phyloP scores from a whole-genome alignment of 257 asterid genomes.

The Gentiana macrophylla region DNA sequence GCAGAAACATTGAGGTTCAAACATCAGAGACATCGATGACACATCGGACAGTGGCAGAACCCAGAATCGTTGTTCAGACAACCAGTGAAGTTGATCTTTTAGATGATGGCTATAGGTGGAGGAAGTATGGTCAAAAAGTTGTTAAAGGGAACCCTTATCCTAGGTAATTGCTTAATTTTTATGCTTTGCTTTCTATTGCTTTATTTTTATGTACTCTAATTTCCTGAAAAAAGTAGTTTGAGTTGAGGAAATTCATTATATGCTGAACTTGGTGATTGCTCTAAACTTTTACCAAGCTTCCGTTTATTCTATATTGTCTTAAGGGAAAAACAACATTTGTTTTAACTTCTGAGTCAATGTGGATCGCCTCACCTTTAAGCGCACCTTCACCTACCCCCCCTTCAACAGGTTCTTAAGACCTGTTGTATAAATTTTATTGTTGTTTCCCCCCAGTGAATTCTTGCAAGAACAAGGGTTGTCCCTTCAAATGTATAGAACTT shows the following conservation, averaged over 20 bases:
- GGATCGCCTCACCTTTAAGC: no score
- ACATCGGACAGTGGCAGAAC: conserved; percentile 82
- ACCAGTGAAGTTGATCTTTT: conserved; percentile 89
- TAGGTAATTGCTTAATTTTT: conserved; percentile 28
- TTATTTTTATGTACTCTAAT: background rate
- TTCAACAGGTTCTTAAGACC: no score
- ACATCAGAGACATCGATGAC: conserved; percentile 46
- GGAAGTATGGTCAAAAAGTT: conserved; percentile 93
- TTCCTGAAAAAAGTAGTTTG: background rate
- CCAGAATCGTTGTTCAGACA: conserved; percentile 82
- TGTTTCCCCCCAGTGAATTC: no score
- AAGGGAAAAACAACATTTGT: no score
- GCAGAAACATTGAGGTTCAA: conserved; percentile 55
- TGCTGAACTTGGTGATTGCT: no score
- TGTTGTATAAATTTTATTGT: no score
- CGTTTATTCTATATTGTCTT: no score
- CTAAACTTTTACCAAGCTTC: no score
- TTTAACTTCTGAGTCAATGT: no score
- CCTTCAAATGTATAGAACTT: no score
- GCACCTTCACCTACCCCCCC: no score
- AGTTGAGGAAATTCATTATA: background rate
- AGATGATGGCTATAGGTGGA: conserved; percentile 93
- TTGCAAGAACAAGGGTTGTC: no score
- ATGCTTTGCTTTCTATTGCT: background rate
- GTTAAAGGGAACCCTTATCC: conserved; percentile 96